phyloP scores from a whole-genome alignment of 805 yeast species.

The Tetrapisispora nanseiensis region DNA sequence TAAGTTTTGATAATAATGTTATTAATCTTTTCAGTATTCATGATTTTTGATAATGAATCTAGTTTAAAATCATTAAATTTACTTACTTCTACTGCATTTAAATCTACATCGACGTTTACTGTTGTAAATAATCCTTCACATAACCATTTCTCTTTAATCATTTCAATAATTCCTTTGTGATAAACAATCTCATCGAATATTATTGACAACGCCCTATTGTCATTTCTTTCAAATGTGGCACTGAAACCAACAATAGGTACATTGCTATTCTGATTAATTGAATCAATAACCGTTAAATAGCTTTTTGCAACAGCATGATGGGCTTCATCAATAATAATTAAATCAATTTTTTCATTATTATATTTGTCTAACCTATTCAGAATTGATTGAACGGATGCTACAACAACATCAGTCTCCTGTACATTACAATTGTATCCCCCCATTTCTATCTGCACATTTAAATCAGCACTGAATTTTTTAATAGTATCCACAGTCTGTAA shows the following conservation, averaged over 20 bases:
- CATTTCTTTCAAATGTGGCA: conserved; percentile 79
- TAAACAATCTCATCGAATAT: conserved; percentile 68
- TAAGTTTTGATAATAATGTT: conserved; percentile 46
- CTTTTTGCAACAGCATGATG: conserved; percentile 78
- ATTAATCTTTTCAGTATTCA: conserved; percentile 48
- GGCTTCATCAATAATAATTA: conserved; percentile 82
- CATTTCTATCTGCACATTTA: conserved; percentile 60
- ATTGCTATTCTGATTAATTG: conserved; percentile 43
- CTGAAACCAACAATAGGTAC: conserved; percentile 72
- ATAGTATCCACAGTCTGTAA: conserved; percentile 54
- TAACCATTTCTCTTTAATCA: conserved; percentile 62
- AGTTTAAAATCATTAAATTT: conserved; percentile 48
- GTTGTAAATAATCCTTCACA: conserved; percentile 59
- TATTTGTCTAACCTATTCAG: conserved; percentile 40
- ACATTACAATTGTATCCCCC: conserved; percentile 33
- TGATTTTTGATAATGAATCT: conserved; percentile 40
- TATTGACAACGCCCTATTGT: conserved; percentile 45
- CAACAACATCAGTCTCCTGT: conserved; percentile 47
- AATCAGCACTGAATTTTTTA: conserved; percentile 34
- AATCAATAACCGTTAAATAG: conserved; percentile 46
- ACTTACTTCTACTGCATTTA: conserved; percentile 29
- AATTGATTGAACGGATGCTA: conserved; percentile 71
- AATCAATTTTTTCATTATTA: conserved; percentile 45
- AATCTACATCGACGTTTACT: conserved; percentile 40
- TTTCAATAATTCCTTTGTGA: conserved; percentile 51